Percentiles rank a stretch among this genome's conserved stretches.
Evolutionary conservation across 768 basidiomycete genomes (phyloP).

Genomic region (Leucocoprinus sp.): DNA sequence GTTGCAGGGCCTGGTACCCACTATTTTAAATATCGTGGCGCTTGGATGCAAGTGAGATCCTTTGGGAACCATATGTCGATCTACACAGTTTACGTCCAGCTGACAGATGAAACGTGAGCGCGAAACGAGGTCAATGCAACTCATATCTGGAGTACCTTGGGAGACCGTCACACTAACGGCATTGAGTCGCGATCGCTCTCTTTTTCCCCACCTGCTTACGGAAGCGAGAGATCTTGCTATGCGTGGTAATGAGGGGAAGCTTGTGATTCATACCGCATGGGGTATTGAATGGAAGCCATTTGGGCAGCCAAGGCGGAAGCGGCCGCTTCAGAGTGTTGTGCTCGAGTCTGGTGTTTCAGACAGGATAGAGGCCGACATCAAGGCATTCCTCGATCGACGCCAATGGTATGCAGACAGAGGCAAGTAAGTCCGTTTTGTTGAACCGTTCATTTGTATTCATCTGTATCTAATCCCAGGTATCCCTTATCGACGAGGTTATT

Average conservation of each 20-base stretch:
- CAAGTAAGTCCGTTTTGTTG: conserved; percentile 23
- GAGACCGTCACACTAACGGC: conserved; percentile 94
- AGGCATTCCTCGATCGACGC: conserved; percentile 71
- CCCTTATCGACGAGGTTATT: conserved; percentile 92
- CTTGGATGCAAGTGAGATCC: conserved; percentile 86
- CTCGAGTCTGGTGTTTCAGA: conserved; percentile 78
- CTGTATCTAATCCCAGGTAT: conserved; percentile 54
- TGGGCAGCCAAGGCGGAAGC: conserved; percentile 81
- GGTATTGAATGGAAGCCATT: conserved; percentile 95
- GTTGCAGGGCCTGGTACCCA: conserved; percentile 95
- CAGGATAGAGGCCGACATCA: conserved; percentile 72
- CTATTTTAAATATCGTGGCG: conserved; percentile 81
- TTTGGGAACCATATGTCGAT: conserved; percentile 1
- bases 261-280: conserved; percentile 95
- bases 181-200: conserved; percentile 72
- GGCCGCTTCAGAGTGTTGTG: conserved; percentile 85
- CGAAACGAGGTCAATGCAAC: conserved; percentile 85
- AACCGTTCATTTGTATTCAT: neutral
- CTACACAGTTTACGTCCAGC: conserved; percentile 11
- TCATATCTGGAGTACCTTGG: conserved; percentile 91
- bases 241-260: conserved; percentile 82
- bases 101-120: conserved; percentile 87
- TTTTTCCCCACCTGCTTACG: conserved; percentile 73
- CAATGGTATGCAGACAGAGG: conserved; percentile 98
- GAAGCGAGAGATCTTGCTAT: conserved; percentile 91